phyloP scores from a whole-genome alignment of 345 rosid genomes.

The Rhizophora apiculata region DNA sequence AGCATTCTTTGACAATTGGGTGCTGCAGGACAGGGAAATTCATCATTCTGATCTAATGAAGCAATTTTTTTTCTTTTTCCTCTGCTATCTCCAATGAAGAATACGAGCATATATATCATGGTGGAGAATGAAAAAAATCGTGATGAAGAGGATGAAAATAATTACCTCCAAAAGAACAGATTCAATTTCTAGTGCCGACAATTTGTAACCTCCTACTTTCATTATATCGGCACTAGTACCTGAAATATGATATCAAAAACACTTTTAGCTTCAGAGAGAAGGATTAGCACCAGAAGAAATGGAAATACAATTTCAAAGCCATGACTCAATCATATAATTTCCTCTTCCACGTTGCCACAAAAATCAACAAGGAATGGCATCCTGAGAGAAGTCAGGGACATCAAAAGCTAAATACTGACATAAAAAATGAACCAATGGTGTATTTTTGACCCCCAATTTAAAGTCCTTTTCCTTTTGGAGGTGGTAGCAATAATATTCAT shows the following conservation, averaged over 20 bases:
- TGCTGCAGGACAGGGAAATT: conserved; percentile 49
- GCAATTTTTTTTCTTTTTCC: too few relatives aligned
- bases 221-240: conserved; percentile 94
- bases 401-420: too few relatives aligned
- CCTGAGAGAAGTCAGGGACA: too few relatives aligned
- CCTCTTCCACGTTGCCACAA: neutral
- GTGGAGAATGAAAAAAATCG: too few relatives aligned
- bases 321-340: neutral
- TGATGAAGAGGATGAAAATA: neutral
- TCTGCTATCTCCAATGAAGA: too few relatives aligned
- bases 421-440: too few relatives aligned
- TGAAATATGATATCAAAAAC: conserved; percentile 22
- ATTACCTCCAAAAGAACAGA: conserved; percentile 80
- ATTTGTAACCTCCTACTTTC: conserved; percentile 97
- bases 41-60: neutral
- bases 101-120: too few relatives aligned
- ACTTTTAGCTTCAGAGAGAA: neutral
- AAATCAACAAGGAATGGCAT: too few relatives aligned
- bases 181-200: conserved; percentile 95
- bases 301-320: neutral
- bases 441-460: too few relatives aligned
- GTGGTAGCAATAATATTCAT: too few relatives aligned
- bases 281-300: neutral
- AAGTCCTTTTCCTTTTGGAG: too few relatives aligned
- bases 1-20: conserved; percentile 77